These are phyloP conservation scores for Chaetomium strumarium DNA, from an alignment of 2,329 filamentous ascomycete genomes.

Conservation along the genomic window DNA sequence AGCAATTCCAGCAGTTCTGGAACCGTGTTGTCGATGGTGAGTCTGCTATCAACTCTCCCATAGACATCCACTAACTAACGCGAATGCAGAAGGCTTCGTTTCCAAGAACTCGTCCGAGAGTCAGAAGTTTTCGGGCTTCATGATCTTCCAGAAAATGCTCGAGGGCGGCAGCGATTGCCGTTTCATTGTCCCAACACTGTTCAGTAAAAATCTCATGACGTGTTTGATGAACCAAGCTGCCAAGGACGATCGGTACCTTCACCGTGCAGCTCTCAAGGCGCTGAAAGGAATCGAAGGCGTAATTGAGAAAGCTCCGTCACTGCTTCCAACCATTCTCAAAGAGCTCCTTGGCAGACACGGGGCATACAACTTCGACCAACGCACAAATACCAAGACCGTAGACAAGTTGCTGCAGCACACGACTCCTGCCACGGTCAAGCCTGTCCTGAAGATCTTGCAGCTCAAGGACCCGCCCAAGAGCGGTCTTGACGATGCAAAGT, in stretches of 20 bases:
- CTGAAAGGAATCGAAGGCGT: slow-evolving; percentile 64
- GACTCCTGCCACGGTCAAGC: slow-evolving; percentile 49
- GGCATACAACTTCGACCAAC: slow-evolving; percentile 74
- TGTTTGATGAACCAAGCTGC: slow-evolving; percentile 79
- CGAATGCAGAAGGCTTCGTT: slow-evolving; percentile 72
- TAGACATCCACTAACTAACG: slow-evolving; percentile 16
- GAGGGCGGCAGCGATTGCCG: slow-evolving; percentile 43
- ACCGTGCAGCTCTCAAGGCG: slow-evolving; percentile 70
- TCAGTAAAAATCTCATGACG: slow-evolving; percentile 76
- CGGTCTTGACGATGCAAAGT: slow-evolving; percentile 35
- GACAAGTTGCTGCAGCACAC: slow-evolving; percentile 64
- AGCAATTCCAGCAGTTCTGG: slow-evolving; percentile 74
- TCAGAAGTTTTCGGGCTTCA: slow-evolving; percentile 87
- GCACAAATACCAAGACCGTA: slow-evolving; percentile 79
- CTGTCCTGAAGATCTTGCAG: slow-evolving; percentile 44
- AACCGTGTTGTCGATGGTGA: slow-evolving; percentile 76
- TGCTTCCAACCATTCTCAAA: slow-evolving; percentile 56
- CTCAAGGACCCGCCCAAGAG: slow-evolving; percentile 31
- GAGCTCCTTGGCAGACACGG: slow-evolving; percentile 66
- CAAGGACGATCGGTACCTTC: slow-evolving; percentile 69
- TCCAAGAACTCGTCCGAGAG: slow-evolving; percentile 75
- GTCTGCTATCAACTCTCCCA: slow-evolving; percentile 28
- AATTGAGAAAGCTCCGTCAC: slow-evolving; percentile 54
- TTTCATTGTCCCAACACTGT: slow-evolving; percentile 53
- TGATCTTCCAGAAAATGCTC: slow-evolving; percentile 75